Evolutionary conservation across 2,329 filamentous ascomycete genomes (phyloP).

Genomic region (Ophiocordyceps sinensis): DNA sequence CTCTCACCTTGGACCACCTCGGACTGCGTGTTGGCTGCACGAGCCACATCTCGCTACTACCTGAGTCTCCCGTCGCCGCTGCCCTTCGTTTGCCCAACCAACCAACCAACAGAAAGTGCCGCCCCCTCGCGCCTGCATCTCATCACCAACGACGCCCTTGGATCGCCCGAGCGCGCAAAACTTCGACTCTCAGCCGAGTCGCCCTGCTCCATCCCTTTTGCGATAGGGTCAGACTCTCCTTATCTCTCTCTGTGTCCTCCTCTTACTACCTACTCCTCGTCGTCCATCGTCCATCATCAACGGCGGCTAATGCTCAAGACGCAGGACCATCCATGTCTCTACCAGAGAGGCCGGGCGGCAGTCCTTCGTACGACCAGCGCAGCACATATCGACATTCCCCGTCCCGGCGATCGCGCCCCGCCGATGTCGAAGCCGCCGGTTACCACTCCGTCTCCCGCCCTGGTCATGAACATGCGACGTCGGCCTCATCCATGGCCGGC

Average conservation of each 20-base stretch:
- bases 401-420: slow-evolving; percentile 48
- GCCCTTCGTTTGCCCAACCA: neutral
- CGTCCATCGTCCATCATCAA: neutral
- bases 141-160: neutral
- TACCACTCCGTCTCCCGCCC: slow-evolving; percentile 27
- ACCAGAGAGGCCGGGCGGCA: slow-evolving; percentile 49
- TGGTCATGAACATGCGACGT: slow-evolving; percentile 40
- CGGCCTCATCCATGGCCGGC: slow-evolving; percentile 43
- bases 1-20: no score
- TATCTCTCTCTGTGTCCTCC: neutral
- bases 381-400: slow-evolving; percentile 54
- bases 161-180: neutral
- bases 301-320: slow-evolving; percentile 8
- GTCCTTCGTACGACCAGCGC: slow-evolving; percentile 45
- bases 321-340: slow-evolving; percentile 47
- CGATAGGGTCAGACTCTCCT: neutral
- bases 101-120: neutral
- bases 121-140: neutral
- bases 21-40: neutral
- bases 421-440: slow-evolving; percentile 55
- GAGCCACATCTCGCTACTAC: neutral
- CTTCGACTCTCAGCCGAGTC: no score
- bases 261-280: neutral
- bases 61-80: neutral
- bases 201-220: neutral